Evolutionary conservation across 257 asterid species (phyloP).

Genomic region (Rauvolfia tetraphylla): DNA sequence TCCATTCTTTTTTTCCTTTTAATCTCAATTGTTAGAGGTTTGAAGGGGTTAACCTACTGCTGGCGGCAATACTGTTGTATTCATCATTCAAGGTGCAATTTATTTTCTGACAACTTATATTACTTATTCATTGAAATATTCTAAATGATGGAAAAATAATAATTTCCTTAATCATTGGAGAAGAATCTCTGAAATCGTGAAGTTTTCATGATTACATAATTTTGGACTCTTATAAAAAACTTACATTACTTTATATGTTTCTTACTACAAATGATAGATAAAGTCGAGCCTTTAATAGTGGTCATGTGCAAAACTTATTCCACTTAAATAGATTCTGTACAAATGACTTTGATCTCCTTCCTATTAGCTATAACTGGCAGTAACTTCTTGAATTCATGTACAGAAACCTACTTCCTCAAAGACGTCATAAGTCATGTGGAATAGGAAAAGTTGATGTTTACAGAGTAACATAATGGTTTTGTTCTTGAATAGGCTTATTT

Average conservation of each 20-base stretch:
- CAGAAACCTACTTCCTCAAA: background rate
- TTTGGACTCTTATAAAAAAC: background rate
- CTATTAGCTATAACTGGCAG: background rate
- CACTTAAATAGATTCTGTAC: background rate
- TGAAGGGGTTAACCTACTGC: slow-evolving; percentile 72
- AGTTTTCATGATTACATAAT: background rate
- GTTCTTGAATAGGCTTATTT: background rate
- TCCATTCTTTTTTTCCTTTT: slow-evolving; percentile 14
- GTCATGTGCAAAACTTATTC: background rate
- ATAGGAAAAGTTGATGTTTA: background rate
- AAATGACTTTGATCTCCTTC: background rate
- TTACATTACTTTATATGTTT: background rate
- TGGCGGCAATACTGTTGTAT: slow-evolving; percentile 73
- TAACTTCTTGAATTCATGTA: background rate
- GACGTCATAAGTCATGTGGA: background rate
- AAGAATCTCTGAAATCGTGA: background rate
- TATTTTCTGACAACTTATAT: slow-evolving; percentile 13
- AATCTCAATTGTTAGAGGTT: slow-evolving; percentile 48
- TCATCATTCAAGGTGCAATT: slow-evolving; percentile 84
- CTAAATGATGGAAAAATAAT: background rate
- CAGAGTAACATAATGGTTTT: background rate
- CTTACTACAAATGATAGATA: background rate
- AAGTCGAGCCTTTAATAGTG: background rate
- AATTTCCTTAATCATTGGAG: background rate
- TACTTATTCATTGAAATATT: background rate